phyloP scores from a whole-genome alignment of 192 early-diverging fungal genomes.

The Podila epicladia region DNA sequence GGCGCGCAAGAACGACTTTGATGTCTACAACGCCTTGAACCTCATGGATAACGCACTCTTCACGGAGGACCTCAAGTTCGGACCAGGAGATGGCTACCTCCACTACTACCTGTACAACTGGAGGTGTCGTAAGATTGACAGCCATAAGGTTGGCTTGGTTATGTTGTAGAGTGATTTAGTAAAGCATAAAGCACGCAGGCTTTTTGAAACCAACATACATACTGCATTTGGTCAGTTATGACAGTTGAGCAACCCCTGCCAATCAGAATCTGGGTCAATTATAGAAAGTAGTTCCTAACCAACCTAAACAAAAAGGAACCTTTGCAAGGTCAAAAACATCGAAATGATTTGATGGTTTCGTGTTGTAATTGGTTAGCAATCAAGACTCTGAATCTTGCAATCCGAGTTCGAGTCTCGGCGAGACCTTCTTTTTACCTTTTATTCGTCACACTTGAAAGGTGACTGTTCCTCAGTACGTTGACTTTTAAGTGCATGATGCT shows the following conservation, averaged over 20 bases:
- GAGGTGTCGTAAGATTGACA: slow-evolving; percentile 72
- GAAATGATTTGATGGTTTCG: too few relatives aligned
- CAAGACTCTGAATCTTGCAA: slow-evolving; percentile 32
- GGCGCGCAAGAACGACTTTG: slow-evolving; percentile 78
- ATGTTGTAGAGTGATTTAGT: slow-evolving; percentile 72
- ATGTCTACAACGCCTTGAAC: slow-evolving; percentile 95
- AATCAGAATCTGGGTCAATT: too few relatives aligned
- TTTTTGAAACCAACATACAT: too few relatives aligned
- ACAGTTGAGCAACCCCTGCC: too few relatives aligned
- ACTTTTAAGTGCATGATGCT: too few relatives aligned
- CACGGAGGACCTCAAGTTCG: slow-evolving; percentile 87
- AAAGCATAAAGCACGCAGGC: too few relatives aligned
- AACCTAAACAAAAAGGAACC: too few relatives aligned
- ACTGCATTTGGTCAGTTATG: too few relatives aligned
- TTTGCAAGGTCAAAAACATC: too few relatives aligned
- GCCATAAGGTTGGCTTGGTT: slow-evolving; percentile 85
- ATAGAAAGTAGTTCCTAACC: too few relatives aligned
- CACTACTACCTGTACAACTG: slow-evolving; percentile 99
- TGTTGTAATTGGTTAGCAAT: too few relatives aligned
- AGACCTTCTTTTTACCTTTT: slow-evolving; percentile 8
- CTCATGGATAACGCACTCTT: slow-evolving; percentile 92
- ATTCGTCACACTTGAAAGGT: not conserved
- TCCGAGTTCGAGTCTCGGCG: slow-evolving; percentile 29
- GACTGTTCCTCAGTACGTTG: not conserved
- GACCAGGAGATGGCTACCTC: slow-evolving; percentile 91